These are phyloP conservation scores for Mycena filopes DNA, from an alignment of 768 basidiomycete genomes.

Conservation along the genomic window DNA sequence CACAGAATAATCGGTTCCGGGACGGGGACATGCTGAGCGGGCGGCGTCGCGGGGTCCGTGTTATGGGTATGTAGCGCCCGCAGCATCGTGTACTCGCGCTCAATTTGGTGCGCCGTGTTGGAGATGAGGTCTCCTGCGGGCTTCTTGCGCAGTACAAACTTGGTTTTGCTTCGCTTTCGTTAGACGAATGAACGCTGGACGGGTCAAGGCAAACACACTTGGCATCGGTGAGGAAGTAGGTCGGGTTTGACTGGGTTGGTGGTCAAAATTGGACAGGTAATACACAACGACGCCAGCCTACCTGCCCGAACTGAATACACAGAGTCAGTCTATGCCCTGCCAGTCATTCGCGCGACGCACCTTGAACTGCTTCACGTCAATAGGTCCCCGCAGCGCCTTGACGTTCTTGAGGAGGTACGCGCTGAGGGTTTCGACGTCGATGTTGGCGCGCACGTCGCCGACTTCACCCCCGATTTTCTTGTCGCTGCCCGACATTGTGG, in stretches of 20 bases:
- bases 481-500: slow-evolving; percentile 43
- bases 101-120: slow-evolving; percentile 93
- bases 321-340: no score
- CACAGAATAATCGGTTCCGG: slow-evolving; percentile 88
- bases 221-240: slow-evolving; percentile 90
- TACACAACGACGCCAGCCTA: slow-evolving; percentile 43
- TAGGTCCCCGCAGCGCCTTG: slow-evolving; percentile 65
- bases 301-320: slow-evolving; percentile 61
- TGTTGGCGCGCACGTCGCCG: slow-evolving; percentile 75
- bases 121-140: slow-evolving; percentile 90
- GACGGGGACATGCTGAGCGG: slow-evolving; percentile 75
- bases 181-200: slow-evolving; percentile 2
- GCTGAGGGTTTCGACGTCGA: slow-evolving; percentile 73
- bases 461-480: slow-evolving; percentile 80
- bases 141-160: slow-evolving; percentile 92
- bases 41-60: slow-evolving; percentile 57
- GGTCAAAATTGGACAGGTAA: slow-evolving; percentile 1
- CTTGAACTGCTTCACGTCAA: slow-evolving; percentile 66
- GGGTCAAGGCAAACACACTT: slow-evolving; percentile 53
- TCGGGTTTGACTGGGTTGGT: slow-evolving; percentile 85
- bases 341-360: not conserved
- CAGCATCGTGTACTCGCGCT: slow-evolving; percentile 90
- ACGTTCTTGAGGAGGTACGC: slow-evolving; percentile 70
- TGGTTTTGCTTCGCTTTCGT: slow-evolving; percentile 52
- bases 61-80: slow-evolving; percentile 83